A percentile compares a stretch with the other conserved stretches of the same genome.
phyloP scores from a whole-genome alignment of 2,329 filamentous ascomycete genomes.

The Xylaria digitata region DNA sequence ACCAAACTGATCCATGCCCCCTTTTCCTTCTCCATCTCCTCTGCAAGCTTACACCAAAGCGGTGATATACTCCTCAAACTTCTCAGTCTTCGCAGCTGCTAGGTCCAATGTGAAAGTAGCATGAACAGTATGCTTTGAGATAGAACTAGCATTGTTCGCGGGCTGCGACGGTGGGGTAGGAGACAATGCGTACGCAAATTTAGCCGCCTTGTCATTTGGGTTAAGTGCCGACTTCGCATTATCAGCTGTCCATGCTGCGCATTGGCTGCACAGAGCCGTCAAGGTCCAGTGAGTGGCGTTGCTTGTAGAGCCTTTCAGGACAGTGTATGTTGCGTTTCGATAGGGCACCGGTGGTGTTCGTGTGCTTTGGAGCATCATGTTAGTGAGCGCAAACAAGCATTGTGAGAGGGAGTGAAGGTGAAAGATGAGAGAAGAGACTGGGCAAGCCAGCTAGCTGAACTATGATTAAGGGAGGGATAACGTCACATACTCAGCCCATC shows the following conservation, averaged over 20 bases:
- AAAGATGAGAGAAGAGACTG: neutral
- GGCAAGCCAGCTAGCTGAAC: neutral
- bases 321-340: constrained; percentile 48
- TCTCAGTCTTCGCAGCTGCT: constrained; percentile 28
- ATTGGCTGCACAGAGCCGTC: constrained; percentile 53
- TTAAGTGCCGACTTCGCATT: constrained; percentile 21
- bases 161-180: constrained; percentile 22
- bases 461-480: neutral
- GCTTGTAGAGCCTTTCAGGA: constrained; percentile 47
- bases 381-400: neutral
- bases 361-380: constrained; percentile 32
- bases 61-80: constrained; percentile 26
- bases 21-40: no score
- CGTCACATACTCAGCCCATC: constrained; percentile 42
- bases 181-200: constrained; percentile 29
- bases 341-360: constrained; percentile 51
- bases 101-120: constrained; percentile 23
- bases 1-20: no score
- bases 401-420: no score
- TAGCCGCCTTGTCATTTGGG: constrained; percentile 28
- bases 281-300: constrained; percentile 57
- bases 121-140: constrained; percentile 30
- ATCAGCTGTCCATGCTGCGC: constrained; percentile 48
- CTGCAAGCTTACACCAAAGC: constrained; percentile 1
- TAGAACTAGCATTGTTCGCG: constrained; percentile 24